phyloP scores from a whole-genome alignment of 805 yeast species.

The Saccharomycopsis capsularis region DNA sequence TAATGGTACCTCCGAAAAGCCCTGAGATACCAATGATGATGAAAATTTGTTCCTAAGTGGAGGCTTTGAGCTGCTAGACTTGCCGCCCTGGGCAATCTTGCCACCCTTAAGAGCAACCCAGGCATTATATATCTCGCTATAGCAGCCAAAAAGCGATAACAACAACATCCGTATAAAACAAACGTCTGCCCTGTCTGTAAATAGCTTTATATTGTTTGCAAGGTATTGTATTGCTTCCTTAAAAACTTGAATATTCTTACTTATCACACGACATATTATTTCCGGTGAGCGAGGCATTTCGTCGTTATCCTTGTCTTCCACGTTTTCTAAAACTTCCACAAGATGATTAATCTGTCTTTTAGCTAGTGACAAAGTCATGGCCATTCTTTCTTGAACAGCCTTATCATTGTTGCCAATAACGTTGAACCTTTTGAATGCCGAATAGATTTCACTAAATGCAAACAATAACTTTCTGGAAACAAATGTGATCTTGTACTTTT shows the following conservation, averaged over 20 bases:
- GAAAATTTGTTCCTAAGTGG: not conserved
- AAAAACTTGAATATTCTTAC: slow-evolving; percentile 28
- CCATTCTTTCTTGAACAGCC: slow-evolving; percentile 2
- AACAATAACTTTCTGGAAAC: slow-evolving; percentile 41
- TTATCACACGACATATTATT: not conserved
- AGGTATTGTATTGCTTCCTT: slow-evolving; percentile 33
- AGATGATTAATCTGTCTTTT: slow-evolving; percentile 37
- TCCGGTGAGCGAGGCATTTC: not conserved
- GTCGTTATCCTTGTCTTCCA: not conserved
- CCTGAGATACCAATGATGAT: not conserved
- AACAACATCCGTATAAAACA: slow-evolving; percentile 40
- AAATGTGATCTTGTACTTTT: slow-evolving; percentile 30
- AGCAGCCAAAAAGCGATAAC: slow-evolving; percentile 37
- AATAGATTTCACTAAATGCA: slow-evolving; percentile 40
- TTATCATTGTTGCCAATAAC: slow-evolving; percentile 11
- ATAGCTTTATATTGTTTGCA: slow-evolving; percentile 32
- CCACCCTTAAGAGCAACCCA: slow-evolving; percentile 27
- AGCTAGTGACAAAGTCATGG: slow-evolving; percentile 24
- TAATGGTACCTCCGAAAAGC: not conserved
- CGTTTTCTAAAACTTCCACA: slow-evolving; percentile 37
- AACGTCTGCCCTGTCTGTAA: slow-evolving; percentile 37
- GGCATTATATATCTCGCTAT: slow-evolving; percentile 40
- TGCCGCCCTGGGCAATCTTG: not conserved
- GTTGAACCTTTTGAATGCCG: slow-evolving; percentile 38
- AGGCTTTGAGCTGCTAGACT: no score